Percentiles rank a stretch among this genome's conserved stretches.
Conservation (phyloP, 2,329 filamentous ascomycete species). For the Hypoxylon sp. region DNA sequence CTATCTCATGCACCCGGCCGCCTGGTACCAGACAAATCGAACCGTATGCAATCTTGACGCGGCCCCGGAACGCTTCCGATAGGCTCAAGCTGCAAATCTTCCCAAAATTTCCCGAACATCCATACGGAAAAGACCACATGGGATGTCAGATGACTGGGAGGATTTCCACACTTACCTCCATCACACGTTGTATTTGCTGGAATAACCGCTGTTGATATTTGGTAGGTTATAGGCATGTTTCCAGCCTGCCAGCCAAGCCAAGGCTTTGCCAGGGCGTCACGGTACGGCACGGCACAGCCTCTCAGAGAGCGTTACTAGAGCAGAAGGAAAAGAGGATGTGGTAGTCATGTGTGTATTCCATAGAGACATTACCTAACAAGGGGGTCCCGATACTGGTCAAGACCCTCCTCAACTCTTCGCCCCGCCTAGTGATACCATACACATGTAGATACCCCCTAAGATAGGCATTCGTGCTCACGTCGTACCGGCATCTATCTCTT, state of each 20-base stretch:
- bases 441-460: constrained; percentile 8
- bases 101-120: background rate
- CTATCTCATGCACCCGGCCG: constrained; percentile 21
- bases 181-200: too few species aligned
- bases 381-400: background rate
- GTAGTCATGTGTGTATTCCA: constrained; percentile 27
- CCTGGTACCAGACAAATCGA: constrained; percentile 20
- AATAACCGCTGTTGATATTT: too few species aligned
- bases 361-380: constrained; percentile 32
- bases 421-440: constrained; percentile 8
- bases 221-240: too few species aligned
- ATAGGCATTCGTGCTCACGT: constrained; percentile 5
- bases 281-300: background rate
- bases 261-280: background rate
- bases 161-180: too few species aligned
- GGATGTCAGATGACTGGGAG: constrained; percentile 30
- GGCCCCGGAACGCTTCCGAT: constrained; percentile 27
- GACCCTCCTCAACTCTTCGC: constrained; percentile 5
- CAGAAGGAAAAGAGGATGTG: background rate
- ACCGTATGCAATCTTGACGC: constrained; percentile 12
- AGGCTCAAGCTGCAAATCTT: constrained; percentile 18
- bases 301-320: constrained; percentile 1
- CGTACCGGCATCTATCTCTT: too few species aligned
- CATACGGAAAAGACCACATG: constrained; percentile 21
- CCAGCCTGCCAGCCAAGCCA: background rate